Evolutionary conservation across 1,284 basidiomycete species (phyloP), one percentile per base, ranked within the genome.

Genomic region (Fomitopsis palustris): DNA sequence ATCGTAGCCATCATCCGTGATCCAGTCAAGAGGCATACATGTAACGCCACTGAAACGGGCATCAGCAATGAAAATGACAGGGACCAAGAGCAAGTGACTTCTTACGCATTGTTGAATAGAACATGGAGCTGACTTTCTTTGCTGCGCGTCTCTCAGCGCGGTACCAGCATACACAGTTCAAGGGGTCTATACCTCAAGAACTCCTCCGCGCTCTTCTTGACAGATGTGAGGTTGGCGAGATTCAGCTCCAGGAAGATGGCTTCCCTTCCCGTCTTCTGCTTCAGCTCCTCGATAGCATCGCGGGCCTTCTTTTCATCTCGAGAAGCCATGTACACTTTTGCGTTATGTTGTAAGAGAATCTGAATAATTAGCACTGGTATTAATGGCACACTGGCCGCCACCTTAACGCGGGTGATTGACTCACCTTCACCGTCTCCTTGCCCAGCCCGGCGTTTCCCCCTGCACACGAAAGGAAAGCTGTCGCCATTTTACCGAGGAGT

Each of bases 1-100:
- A 47, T 87, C 83, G 64, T 83, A 84, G 2, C 81, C 82, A 59
- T 88, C 78, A 21, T 71, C 70, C 0, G 85, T 85, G 38, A 77
- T 59, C 58, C 70, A 60, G 4, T 79, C 75, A 8, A 77, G 78
- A 3, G 76, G 73, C 0, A 69, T 64, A 81, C 87, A 84, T 10
- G 90, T 76, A 4, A 86, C 86, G 2, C 83, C 86, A 37, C 25
- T 23, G 37, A 0, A 31, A 64, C 54, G 17, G 16, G 21, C 27
- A 57, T 7, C 19, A 21, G 14, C 41, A 21, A 21, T 21, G 41
- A 19, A 41, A 23, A n/a, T n/a, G n/a, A n/a, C n/a, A n/a, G n/a
- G n/a, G n/a, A n/a, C 31, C 5, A 37, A 37, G 35, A 6, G 12
- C 1, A 37, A 37, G 4, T 37, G 8, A 37, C 2, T 14, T 3